phyloP scores from a whole-genome alignment of 73 alveolate species.

The Tetrahymena malaccensis region DNA sequence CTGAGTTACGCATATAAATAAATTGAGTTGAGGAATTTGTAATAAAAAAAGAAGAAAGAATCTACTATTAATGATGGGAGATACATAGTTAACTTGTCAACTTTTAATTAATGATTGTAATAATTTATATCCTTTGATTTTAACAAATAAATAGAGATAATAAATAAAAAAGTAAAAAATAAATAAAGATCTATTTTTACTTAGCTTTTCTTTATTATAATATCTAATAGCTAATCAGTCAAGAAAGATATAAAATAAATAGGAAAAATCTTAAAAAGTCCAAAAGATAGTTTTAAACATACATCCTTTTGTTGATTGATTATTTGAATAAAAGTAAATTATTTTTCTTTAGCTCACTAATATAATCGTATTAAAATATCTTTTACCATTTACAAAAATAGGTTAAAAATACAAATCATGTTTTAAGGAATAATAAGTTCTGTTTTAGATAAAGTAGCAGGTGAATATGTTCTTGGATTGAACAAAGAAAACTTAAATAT shows the following conservation, averaged over 20 bases:
- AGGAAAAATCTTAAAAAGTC: background rate
- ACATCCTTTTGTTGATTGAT: background rate
- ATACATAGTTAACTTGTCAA: background rate
- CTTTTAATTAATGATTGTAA: background rate
- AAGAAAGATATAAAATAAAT: background rate
- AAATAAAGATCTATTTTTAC: background rate
- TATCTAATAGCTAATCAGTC: background rate
- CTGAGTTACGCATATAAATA: background rate
- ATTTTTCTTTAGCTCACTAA: background rate
- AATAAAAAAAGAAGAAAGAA: too few species aligned
- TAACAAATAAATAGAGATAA: too few species aligned
- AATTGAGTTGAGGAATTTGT: background rate
- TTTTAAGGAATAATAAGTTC: background rate
- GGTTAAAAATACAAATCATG: background rate
- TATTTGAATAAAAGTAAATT: background rate
- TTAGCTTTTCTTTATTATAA: background rate
- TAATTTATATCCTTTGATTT: background rate
- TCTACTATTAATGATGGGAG: background rate
- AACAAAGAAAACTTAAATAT: conserved; percentile 71
- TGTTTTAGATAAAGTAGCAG: conserved; percentile 18
- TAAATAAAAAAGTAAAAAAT: background rate
- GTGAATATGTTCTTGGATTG: conserved; percentile 83
- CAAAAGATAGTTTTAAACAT: background rate
- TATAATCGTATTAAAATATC: background rate
- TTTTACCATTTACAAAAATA: background rate